phyloP scores from a whole-genome alignment of 768 basidiomycete species.

The Termitomyces sp. region DNA sequence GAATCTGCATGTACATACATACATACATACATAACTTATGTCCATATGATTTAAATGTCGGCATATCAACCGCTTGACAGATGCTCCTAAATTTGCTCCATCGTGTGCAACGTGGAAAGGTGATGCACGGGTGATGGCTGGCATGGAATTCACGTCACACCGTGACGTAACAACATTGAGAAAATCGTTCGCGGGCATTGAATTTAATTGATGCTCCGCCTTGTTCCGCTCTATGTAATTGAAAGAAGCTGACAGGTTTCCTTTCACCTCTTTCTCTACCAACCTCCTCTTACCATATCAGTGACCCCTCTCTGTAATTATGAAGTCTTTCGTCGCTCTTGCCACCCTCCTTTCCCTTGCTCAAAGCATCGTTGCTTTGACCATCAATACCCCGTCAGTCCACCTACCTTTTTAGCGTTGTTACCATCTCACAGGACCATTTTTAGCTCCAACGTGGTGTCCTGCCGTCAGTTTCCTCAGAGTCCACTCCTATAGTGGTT shows the following conservation, averaged over 20 bases:
- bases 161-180: background rate
- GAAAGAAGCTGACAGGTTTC: background rate
- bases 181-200: conserved; percentile 7
- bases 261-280: conserved; percentile 2
- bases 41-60: background rate
- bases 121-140: too few relatives aligned
- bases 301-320: conserved; percentile 17
- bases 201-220: conserved; percentile 16
- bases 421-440: background rate
- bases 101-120: background rate
- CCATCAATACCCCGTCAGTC: conserved; percentile 62
- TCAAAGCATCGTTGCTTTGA: conserved; percentile 34
- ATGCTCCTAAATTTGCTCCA: background rate
- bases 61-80: conserved; percentile 1
- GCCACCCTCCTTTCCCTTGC: conserved; percentile 31
- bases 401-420: background rate
- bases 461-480: conserved; percentile 39
- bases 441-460: conserved; percentile 31
- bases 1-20: background rate
- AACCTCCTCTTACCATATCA: conserved; percentile 6
- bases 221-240: conserved; percentile 11
- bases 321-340: conserved; percentile 32
- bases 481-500: background rate
- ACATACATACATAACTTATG: too few relatives aligned
- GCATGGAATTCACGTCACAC: background rate